Evolutionary conservation across 2,329 filamentous ascomycete species (phyloP).

Genomic region (Fusarium ambrosium): DNA sequence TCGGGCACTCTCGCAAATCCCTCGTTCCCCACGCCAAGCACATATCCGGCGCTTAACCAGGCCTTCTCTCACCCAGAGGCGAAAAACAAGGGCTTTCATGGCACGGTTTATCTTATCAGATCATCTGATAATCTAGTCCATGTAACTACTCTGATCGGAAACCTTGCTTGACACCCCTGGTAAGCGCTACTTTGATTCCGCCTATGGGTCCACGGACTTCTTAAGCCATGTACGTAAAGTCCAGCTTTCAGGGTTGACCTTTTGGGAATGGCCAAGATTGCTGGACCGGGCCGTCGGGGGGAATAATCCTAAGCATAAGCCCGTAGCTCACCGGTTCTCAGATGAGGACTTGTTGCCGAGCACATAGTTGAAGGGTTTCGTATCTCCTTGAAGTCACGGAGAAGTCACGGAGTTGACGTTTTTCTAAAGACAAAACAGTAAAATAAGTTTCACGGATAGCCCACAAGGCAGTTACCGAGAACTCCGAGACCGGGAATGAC

Average conservation of each 20-base stretch:
- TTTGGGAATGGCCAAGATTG: neutral
- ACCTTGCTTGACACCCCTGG: neutral
- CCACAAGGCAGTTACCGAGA: neutral
- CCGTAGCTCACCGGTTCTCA: neutral
- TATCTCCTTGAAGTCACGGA: neutral
- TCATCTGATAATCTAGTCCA: neutral
- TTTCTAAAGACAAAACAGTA: neutral
- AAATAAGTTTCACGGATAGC: neutral
- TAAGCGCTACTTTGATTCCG: neutral
- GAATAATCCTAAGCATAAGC: neutral
- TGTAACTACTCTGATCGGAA: neutral
- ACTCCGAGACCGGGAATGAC: neutral
- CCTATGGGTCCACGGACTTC: neutral
- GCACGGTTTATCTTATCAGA: neutral
- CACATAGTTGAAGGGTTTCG: neutral
- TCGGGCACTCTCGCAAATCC: neutral
- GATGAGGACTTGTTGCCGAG: neutral
- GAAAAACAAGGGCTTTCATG: neutral
- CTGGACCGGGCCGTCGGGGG: neutral
- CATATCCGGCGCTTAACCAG: neutral
- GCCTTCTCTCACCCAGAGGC: neutral
- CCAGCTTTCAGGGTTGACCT: neutral
- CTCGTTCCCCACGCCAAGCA: constrained; percentile 1
- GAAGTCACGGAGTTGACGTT: neutral
- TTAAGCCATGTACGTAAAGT: neutral